A percentile compares a stretch with the other conserved stretches of the same genome.
Conservation (phyloP, 2,329 filamentous ascomycete genomes). For the Clarireedia paspali region DNA sequence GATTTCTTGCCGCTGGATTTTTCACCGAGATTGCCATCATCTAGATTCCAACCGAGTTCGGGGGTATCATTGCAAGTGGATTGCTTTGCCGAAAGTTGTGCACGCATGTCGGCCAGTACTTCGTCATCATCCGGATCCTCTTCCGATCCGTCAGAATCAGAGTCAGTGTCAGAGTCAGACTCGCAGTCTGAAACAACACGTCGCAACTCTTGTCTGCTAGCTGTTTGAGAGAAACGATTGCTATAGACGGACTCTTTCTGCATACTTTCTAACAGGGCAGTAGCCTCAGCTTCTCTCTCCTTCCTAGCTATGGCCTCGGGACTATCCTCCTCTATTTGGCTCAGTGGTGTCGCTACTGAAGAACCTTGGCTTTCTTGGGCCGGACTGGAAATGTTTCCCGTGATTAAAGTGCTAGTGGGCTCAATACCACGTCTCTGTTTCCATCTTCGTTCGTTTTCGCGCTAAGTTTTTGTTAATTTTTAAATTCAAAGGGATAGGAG, state of each 20-base stretch:
- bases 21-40: background rate
- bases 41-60: background rate
- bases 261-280: background rate
- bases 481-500: background rate
- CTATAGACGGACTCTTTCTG: background rate
- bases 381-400: background rate
- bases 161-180: background rate
- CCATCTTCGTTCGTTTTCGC: background rate
- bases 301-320: background rate
- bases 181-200: background rate
- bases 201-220: background rate
- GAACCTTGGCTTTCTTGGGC: background rate
- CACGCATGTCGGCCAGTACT: background rate
- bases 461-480: background rate
- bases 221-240: background rate
- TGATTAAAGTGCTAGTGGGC: too few relatives aligned
- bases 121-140: conserved; percentile 16
- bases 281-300: background rate
- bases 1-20: background rate
- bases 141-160: conserved; percentile 11
- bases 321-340: background rate
- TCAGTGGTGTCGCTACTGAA: background rate
- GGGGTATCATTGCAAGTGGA: background rate
- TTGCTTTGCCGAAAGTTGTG: background rate
- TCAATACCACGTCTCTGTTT: background rate